Evolutionary conservation across 148 eudicot genomes (phyloP).

Genomic region (Polygonum maritimum): DNA sequence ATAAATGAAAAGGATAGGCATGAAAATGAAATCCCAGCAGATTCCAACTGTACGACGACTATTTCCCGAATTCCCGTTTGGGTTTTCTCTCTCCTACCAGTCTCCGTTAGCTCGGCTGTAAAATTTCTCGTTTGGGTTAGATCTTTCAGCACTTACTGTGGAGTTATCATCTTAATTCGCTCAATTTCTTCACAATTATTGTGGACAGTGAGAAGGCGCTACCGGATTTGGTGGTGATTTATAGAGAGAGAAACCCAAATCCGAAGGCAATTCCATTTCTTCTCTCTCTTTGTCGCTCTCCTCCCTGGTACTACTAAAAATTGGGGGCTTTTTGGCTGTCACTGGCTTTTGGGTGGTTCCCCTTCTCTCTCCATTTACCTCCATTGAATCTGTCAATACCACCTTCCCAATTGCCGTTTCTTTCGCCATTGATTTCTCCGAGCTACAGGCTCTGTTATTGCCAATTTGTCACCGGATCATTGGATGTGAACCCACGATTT

Average conservation of each 20-base stretch:
- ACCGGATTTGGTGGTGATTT: slow-evolving; percentile 5
- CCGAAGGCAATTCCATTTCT: not conserved
- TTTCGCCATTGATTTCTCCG: slow-evolving; percentile 7
- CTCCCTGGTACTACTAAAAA: not conserved
- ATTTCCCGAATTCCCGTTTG: not conserved
- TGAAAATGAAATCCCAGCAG: not conserved
- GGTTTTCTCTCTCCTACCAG: not conserved
- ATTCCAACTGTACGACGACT: not conserved
- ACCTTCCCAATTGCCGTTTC: not conserved
- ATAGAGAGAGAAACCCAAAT: not conserved
- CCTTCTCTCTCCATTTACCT: slow-evolving; percentile 7
- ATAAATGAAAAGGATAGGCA: not conserved
- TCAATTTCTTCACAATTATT: not conserved
- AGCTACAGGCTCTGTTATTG: not conserved
- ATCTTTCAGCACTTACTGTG: not conserved
- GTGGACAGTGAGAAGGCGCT: not conserved
- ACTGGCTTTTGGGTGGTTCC: slow-evolving; percentile 7
- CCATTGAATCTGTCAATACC: slow-evolving; percentile 8
- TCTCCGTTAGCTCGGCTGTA: not conserved
- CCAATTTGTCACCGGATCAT: slow-evolving; percentile 1
- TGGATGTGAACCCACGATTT: slow-evolving; percentile 1
- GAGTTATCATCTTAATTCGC: too few species aligned
- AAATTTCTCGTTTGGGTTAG: not conserved
- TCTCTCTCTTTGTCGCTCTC: not conserved
- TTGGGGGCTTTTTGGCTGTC: not conserved